A percentile compares a stretch with the other conserved stretches of the same genome.
These are phyloP conservation scores for Aspergillus bertholletiae DNA, from an alignment of 495 filamentous ascomycete genomes.

Conservation along the genomic window DNA sequence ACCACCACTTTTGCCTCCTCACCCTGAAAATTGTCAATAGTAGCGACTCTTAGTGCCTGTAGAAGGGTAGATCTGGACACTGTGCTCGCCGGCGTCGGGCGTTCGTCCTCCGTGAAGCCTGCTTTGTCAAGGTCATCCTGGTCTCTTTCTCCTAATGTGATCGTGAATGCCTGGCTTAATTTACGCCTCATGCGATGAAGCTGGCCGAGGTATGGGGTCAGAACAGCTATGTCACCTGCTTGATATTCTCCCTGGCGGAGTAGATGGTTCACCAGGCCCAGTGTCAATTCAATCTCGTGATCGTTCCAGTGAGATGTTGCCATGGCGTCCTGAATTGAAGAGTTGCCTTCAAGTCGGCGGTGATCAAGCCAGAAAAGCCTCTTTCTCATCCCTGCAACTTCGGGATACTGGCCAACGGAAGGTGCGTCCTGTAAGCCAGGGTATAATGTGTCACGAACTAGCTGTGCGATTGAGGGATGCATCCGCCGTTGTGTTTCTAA, in stretches of 20 bases:
- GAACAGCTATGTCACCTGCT: constrained; percentile 67
- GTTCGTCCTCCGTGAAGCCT: constrained; percentile 33
- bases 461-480: constrained; percentile 64
- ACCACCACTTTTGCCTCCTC: constrained; percentile 79
- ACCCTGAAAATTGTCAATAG: constrained; percentile 83
- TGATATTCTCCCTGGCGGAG: constrained; percentile 66
- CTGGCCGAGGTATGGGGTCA: constrained; percentile 77
- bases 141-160: constrained; percentile 67
- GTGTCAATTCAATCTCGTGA: constrained; percentile 64
- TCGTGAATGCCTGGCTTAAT: constrained; percentile 51
- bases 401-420: constrained; percentile 50
- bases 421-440: constrained; percentile 57
- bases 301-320: constrained; percentile 63
- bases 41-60: constrained; percentile 66
- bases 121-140: constrained; percentile 53
- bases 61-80: constrained; percentile 42
- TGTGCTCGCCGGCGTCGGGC: background rate
- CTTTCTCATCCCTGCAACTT: constrained; percentile 60
- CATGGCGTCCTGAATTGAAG: constrained; percentile 33
- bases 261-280: constrained; percentile 66
- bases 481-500: constrained; percentile 72
- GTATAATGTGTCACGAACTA: constrained; percentile 62
- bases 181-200: constrained; percentile 55
- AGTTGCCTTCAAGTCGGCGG: constrained; percentile 47
- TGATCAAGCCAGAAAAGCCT: constrained; percentile 77